phyloP scores from a whole-genome alignment of 495 filamentous ascomycete species.

The Lasiosphaeria miniovina region DNA sequence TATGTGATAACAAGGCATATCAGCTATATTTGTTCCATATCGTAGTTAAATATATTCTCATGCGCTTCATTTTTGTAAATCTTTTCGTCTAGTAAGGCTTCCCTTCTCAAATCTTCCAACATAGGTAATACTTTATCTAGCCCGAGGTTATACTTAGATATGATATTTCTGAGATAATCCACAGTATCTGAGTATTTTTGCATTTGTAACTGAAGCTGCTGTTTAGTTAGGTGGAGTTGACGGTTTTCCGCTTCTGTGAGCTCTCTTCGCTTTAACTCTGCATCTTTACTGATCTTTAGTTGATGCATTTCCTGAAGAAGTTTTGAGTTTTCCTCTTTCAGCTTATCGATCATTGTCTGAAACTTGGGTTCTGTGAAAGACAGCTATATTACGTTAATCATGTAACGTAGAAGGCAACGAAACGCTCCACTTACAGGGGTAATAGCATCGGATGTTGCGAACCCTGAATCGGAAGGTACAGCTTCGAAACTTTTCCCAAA shows the following conservation, averaged over 20 bases:
- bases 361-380: neutral
- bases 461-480: neutral
- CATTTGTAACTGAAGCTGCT: neutral
- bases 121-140: too few species aligned
- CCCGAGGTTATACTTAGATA: too few species aligned
- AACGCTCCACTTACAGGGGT: neutral
- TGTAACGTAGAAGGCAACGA: neutral
- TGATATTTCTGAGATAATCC: too few species aligned
- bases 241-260: conserved; percentile 1
- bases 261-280: neutral
- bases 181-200: too few species aligned
- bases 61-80: too few species aligned
- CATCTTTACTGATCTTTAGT: neutral
- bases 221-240: neutral
- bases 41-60: too few species aligned
- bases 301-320: neutral
- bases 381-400: conserved; percentile 4
- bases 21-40: too few species aligned
- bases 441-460: neutral
- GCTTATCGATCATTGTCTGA: neutral
- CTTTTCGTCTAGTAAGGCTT: too few species aligned
- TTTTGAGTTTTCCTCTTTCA: conserved; percentile 1
- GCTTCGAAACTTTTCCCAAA: conserved; percentile 5
- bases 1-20: too few species aligned
- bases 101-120: too few species aligned